Conservation (phyloP, 345 rosid species). For the Psidium guajava region DNA sequence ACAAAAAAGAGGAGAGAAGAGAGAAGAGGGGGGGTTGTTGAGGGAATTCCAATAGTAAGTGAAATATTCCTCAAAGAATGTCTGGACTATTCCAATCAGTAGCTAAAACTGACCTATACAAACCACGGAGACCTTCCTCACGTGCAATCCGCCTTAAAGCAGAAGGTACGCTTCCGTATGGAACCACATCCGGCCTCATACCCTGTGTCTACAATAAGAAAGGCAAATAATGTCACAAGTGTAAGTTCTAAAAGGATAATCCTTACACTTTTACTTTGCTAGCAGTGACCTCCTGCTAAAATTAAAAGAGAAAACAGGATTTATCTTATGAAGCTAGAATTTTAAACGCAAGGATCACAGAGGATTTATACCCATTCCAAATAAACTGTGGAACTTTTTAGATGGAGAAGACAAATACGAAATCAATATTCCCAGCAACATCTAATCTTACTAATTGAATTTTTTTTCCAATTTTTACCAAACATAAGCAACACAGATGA, state of each 20-base stretch:
- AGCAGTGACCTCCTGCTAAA: neutral
- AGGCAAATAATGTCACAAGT: neutral
- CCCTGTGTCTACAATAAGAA: constrained; percentile 24
- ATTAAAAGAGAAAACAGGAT: neutral
- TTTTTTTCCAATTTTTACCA: neutral
- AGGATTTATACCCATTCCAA: neutral
- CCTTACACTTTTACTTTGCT: neutral
- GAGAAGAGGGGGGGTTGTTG: neutral
- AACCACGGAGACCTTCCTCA: constrained; percentile 88
- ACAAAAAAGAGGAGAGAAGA: neutral
- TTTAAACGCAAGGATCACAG: neutral
- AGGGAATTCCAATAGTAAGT: neutral
- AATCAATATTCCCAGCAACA: neutral
- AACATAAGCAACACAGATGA: neutral
- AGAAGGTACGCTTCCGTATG: constrained; percentile 63
- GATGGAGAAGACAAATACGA: neutral
- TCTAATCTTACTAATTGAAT: neutral
- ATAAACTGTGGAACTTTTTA: neutral
- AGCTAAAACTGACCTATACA: constrained; percentile 59
- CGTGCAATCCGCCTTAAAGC: constrained; percentile 66
- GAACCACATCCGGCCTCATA: constrained; percentile 50
- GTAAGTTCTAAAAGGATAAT: neutral
- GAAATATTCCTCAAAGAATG: neutral
- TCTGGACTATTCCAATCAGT: neutral
- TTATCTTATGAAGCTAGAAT: neutral